Evolutionary conservation across 768 basidiomycete species (phyloP).

Genomic region (Suillus americanus): DNA sequence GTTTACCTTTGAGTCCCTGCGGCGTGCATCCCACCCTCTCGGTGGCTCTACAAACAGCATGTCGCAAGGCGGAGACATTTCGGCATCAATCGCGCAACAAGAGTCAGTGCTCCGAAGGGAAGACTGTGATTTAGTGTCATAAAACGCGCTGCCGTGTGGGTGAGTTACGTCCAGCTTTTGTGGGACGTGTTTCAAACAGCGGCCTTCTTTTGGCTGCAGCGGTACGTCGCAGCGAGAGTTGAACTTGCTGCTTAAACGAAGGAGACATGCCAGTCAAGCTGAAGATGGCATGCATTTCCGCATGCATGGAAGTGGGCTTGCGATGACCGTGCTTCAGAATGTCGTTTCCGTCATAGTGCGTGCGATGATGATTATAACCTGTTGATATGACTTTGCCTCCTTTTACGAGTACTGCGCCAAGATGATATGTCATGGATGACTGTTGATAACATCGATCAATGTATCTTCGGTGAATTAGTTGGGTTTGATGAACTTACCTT

Average conservation of each 20-base stretch:
- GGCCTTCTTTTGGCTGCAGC: conserved; percentile 15
- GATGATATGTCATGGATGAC: conserved; percentile 46
- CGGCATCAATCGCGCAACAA: not conserved
- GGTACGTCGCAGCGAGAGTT: conserved; percentile 34
- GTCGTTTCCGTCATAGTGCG: conserved; percentile 51
- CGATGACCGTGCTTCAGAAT: conserved; percentile 36
- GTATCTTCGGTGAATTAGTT: not conserved
- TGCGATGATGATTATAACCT: conserved; percentile 54
- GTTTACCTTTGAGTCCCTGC: conserved; percentile 42
- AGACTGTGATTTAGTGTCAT: not conserved
- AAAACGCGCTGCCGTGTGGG: not conserved
- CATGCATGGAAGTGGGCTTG: conserved; percentile 49
- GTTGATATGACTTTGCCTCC: conserved; percentile 54
- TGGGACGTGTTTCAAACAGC: conserved; percentile 13
- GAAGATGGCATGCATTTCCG: conserved; percentile 61
- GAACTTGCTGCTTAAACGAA: conserved; percentile 54
- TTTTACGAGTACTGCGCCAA: conserved; percentile 47
- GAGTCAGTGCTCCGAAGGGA: not conserved
- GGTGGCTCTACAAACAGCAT: conserved; percentile 7
- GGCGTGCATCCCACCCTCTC: conserved; percentile 34
- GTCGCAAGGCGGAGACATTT: not conserved
- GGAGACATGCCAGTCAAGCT: conserved; percentile 50
- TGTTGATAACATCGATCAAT: conserved; percentile 11
- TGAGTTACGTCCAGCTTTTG: not conserved
- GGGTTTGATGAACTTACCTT: conserved; percentile 29